Evolutionary conservation across 169 alveolate species (phyloP), one percentile per base, ranked within the genome.

Genomic region (Plasmodium berghei): DNA sequence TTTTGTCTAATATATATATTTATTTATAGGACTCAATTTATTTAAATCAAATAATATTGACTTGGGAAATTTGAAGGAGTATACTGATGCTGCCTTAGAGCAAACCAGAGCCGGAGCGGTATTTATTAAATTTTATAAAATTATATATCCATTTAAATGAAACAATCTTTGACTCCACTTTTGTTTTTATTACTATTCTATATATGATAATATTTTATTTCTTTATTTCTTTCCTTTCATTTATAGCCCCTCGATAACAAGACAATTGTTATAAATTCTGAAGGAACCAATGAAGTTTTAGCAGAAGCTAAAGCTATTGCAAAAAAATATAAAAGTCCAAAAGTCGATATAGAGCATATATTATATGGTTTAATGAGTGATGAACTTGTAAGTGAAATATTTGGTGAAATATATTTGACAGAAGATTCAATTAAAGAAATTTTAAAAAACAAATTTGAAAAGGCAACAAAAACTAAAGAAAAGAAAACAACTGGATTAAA

Each of bases 41-140:
- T 26, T 80, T 40, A 67, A 54, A 24, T 77, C 66, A 20, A 80
- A 80, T 16, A 80, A 61, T 59, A 71, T 80, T 12, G 67, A 80
- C 61, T 56, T 71, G 14, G 45, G 63, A 16, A 66, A 54, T 72
- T 16, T 80, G 55, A 80, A 80, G 63, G 72, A 66, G n/a, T 66
- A 54, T 46, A 34, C 67, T 24, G 90, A 80, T 48, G 40, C 70
- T 3, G 90, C 90, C 4, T 46, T 80, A 62, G 90, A 80, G 26
- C 90, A 80, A 58, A 80, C 90, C 14, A 54, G 90, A 70, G 90
- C 83, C 18, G 90, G 90, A 66, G 83, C 90, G 73, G 90, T 77
- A 77, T 5, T 55, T 9, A 22, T 1, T 12, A 26, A 18, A 26
- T 0, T n/a, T n/a, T 18, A 12, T 12, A 34, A 20, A 26, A 22